A percentile compares a stretch with the other conserved stretches of the same genome.
These are phyloP conservation scores for Eucalyptus polybractea DNA, from an alignment of 345 rosid genomes.

Conservation along the genomic window DNA sequence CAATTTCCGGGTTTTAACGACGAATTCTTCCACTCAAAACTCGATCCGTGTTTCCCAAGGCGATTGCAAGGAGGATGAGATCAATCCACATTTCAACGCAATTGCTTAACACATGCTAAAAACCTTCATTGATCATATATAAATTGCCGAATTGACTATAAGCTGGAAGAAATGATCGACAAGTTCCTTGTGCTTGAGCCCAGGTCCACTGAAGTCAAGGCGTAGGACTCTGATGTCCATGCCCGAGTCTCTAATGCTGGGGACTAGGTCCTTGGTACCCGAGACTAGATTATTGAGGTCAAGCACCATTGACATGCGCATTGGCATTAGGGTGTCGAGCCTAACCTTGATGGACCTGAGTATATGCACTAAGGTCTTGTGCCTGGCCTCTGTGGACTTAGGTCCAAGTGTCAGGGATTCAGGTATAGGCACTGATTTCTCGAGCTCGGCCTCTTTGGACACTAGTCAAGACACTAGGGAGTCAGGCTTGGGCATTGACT, in stretches of 20 bases:
- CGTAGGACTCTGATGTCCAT: rapidly evolving
- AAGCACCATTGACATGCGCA: neutral
- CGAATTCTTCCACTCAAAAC: neutral
- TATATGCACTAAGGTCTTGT: rapidly evolving
- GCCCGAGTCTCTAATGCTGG: rapidly evolving
- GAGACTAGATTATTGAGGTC: neutral
- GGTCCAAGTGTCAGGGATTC: neutral
- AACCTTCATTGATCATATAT: neutral
- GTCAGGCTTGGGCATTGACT: neutral
- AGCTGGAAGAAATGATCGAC: neutral
- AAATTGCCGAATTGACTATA: neutral
- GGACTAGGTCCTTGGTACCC: neutral
- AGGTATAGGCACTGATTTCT: neutral
- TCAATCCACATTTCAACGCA: neutral
- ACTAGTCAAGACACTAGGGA: neutral
- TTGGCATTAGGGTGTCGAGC: neutral
- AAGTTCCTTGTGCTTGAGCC: neutral
- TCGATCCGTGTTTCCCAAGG: no score
- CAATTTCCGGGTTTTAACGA: neutral
- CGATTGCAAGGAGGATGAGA: neutral
- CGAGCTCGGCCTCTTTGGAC: neutral
- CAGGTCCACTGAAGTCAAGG: neutral
- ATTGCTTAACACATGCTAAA: neutral
- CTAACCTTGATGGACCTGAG: neutral
- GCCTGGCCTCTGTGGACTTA: neutral